Evolutionary conservation across 257 asterid species (phyloP).

Genomic region (Nicotiana undulata): DNA sequence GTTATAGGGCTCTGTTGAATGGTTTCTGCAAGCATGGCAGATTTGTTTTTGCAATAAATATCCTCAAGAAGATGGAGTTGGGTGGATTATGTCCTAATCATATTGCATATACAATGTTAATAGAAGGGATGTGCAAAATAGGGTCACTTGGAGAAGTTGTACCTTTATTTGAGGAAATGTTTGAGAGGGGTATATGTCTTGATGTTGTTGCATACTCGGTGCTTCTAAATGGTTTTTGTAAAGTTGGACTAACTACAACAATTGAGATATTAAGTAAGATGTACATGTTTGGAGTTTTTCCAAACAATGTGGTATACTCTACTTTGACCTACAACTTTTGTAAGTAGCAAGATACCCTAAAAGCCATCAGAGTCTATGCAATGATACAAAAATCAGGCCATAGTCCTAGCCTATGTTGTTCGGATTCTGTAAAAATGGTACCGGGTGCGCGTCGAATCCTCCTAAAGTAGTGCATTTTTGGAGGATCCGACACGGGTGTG

Average conservation of each 20-base stretch:
- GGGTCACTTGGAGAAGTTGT: slow-evolving; percentile 49
- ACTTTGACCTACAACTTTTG: slow-evolving; percentile 59
- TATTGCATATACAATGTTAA: slow-evolving; percentile 50
- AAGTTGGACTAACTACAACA: slow-evolving; percentile 43
- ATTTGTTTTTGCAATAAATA: slow-evolving; percentile 48
- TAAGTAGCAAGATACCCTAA: slow-evolving; percentile 40
- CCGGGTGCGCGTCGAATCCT: too few species aligned
- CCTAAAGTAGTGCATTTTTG: too few species aligned
- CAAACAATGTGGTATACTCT: slow-evolving; percentile 45
- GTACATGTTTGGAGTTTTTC: slow-evolving; percentile 43
- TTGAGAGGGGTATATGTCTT: slow-evolving; percentile 35
- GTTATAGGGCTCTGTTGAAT: slow-evolving; percentile 68
- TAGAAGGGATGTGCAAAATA: slow-evolving; percentile 52
- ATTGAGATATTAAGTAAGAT: slow-evolving; percentile 63
- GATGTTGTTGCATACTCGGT: slow-evolving; percentile 72
- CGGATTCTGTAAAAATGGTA: too few species aligned
- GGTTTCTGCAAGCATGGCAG: slow-evolving; percentile 65
- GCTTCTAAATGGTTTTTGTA: slow-evolving; percentile 70
- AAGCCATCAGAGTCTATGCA: slow-evolving; percentile 43
- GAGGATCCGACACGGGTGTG: too few species aligned
- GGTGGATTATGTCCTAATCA: slow-evolving; percentile 37
- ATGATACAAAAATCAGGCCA: slow-evolving; percentile 49
- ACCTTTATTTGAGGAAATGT: slow-evolving; percentile 44
- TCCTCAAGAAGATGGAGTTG: slow-evolving; percentile 47
- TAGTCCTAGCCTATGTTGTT: neutral